Percentiles rank a stretch among this genome's conserved stretches.
Evolutionary conservation across 257 asterid genomes (phyloP).

Genomic region (Petunia secreta): DNA sequence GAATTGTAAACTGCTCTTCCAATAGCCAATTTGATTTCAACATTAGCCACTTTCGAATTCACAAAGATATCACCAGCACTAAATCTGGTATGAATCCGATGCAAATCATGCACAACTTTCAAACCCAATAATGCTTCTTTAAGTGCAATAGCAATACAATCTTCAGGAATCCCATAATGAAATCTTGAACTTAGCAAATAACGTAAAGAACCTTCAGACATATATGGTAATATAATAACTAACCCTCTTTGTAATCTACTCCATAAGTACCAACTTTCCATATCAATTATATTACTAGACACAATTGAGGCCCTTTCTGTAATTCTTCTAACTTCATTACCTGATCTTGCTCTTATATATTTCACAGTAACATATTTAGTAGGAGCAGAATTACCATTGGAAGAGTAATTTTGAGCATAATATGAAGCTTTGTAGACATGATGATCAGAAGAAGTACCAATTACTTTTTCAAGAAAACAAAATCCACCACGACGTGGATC

Average conservation of each 20-base stretch:
- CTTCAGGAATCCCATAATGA: conserved; percentile 3
- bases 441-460: neutral
- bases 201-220: conserved; percentile 22
- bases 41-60: neutral
- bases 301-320: too few relatives aligned
- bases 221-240: neutral
- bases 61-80: conserved; percentile 2
- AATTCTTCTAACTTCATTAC: too few relatives aligned
- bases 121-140: neutral
- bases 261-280: neutral
- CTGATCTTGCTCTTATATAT: too few relatives aligned
- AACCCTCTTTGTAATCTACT: too few relatives aligned
- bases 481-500: too few relatives aligned
- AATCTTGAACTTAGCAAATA: neutral
- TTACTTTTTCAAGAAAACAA: too few relatives aligned
- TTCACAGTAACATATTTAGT: too few relatives aligned
- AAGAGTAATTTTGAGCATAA: neutral
- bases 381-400: too few relatives aligned
- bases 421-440: neutral
- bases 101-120: neutral
- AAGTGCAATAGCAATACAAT: conserved; percentile 22
- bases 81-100: neutral
- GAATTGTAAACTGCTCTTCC: neutral
- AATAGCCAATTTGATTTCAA: conserved; percentile 9
- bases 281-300: neutral